Evolutionary conservation across 257 asterid genomes (phyloP).

Genomic region (Nicotiana undulata): DNA sequence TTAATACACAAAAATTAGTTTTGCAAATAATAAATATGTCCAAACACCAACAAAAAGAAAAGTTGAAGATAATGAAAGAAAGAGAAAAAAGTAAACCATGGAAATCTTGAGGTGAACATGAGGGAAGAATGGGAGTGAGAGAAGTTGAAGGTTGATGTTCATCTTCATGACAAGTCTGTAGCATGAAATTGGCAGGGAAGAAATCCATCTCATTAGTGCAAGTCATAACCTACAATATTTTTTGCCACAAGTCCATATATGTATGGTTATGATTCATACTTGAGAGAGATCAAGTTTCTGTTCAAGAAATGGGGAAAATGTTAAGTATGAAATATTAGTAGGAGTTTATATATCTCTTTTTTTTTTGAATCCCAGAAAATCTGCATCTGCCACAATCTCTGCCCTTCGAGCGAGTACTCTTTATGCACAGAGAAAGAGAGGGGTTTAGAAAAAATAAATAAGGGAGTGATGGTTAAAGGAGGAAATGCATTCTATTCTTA

Average conservation of each 20-base stretch:
- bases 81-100: constrained; percentile 21
- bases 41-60: not conserved
- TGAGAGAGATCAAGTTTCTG: not conserved
- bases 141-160: constrained; percentile 37
- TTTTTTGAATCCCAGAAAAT: too few relatives aligned
- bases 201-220: constrained; percentile 52
- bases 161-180: constrained; percentile 54
- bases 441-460: not conserved
- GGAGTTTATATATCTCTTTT: constrained; percentile 13
- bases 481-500: constrained; percentile 33
- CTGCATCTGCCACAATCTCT: too few relatives aligned
- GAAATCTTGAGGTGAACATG: constrained; percentile 30
- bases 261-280: constrained; percentile 24
- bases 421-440: too few relatives aligned
- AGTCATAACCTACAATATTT: constrained; percentile 34
- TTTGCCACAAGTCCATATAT: constrained; percentile 14
- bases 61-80: not conserved
- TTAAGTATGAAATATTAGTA: not conserved
- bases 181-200: constrained; percentile 74
- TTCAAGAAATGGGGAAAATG: not conserved
- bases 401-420: too few relatives aligned
- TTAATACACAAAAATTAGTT: not conserved
- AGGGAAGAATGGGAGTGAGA: constrained; percentile 27
- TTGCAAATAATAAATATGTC: not conserved
- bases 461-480: constrained; percentile 17